Conservation (phyloP, 108 stramenopile genomes). For the Cyclotella distinguenda region DNA sequence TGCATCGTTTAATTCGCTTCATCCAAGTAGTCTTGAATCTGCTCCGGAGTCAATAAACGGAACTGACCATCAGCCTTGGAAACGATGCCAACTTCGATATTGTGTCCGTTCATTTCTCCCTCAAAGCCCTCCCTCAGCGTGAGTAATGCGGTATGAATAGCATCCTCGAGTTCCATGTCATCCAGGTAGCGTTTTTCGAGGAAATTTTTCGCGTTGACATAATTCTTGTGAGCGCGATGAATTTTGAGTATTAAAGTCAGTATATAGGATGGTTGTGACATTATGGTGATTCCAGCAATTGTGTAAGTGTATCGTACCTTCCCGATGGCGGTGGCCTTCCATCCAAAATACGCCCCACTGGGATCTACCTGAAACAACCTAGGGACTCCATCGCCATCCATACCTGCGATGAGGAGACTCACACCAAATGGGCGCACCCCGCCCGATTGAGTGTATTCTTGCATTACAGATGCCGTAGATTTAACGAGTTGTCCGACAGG, state of each 20-base stretch:
- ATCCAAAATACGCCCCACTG: conserved; percentile 96
- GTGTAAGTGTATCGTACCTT: conserved; percentile 39
- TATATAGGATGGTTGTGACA: background rate
- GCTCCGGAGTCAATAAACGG: conserved; percentile 91
- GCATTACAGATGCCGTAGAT: conserved; percentile 95
- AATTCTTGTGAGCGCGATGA: conserved; percentile 67
- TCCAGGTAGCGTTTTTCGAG: conserved; percentile 95
- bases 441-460: conserved; percentile 96
- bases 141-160: conserved; percentile 97
- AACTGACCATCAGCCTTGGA: conserved; percentile 87
- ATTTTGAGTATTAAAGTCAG: too few species aligned
- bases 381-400: conserved; percentile 92
- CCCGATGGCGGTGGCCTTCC: conserved; percentile 99
- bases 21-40: conserved; percentile 99
- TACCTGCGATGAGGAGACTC: conserved; percentile 92
- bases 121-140: conserved; percentile 99
- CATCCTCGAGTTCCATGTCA: conserved; percentile 99
- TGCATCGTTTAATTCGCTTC: conserved; percentile 86
- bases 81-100: conserved; percentile 98
- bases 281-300: background rate
- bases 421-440: conserved; percentile 99
- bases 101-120: conserved; percentile 98
- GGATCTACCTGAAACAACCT: conserved; percentile 98
- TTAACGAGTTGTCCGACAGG: conserved; percentile 94
- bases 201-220: conserved; percentile 97